phyloP scores from a whole-genome alignment of 306 rosid species.

The Abrus precatorius region DNA sequence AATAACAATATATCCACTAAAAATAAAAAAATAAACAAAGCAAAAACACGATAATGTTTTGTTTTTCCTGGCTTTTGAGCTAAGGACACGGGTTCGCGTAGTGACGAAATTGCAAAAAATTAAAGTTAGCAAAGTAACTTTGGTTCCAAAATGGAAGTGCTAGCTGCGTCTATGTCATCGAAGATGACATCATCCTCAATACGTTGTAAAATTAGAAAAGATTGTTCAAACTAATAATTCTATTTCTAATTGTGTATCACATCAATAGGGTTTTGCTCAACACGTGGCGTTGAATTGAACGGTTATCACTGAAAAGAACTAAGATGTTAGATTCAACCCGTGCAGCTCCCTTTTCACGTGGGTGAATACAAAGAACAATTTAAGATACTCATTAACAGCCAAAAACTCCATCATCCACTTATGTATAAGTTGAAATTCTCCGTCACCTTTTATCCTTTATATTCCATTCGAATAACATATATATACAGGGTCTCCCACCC shows the following conservation, averaged over 20 bases:
- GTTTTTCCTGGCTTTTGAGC: too few species aligned
- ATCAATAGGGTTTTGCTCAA: background rate
- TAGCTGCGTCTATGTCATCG: background rate
- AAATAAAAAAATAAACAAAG: too few species aligned
- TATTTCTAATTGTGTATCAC: background rate
- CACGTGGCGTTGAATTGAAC: constrained; percentile 52
- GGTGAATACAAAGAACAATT: background rate
- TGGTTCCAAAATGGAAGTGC: background rate
- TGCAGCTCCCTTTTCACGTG: background rate
- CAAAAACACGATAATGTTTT: too few species aligned
- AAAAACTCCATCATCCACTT: background rate
- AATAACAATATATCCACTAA: too few species aligned
- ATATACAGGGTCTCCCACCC: background rate
- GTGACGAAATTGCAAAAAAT: too few species aligned
- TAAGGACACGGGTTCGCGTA: too few species aligned
- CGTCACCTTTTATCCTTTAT: background rate
- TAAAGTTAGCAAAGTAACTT: background rate
- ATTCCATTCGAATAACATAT: background rate
- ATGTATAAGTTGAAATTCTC: background rate
- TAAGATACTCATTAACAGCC: background rate
- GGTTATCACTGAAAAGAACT: background rate
- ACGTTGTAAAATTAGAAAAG: background rate
- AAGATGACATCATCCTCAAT: constrained; percentile 3
- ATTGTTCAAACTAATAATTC: constrained; percentile 9
- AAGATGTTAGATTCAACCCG: background rate